Evolutionary conservation across 306 rosid species (phyloP).

Genomic region (Gastrolobium bilobum): DNA sequence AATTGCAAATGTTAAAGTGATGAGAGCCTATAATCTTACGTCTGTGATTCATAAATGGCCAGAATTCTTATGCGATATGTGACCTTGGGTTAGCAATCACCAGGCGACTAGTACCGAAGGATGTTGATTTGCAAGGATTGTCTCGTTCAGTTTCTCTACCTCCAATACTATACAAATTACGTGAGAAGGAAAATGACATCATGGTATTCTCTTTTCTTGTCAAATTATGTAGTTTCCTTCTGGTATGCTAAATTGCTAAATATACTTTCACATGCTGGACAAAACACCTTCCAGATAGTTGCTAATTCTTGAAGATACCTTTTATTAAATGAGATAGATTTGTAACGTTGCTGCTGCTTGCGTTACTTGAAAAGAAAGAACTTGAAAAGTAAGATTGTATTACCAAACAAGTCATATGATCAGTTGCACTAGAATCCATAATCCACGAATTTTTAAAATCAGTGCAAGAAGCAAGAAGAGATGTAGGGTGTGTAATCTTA

Average conservation of each 20-base stretch:
- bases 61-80: slow-evolving; percentile 94
- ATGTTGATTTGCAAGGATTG: slow-evolving; percentile 66
- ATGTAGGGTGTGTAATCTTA: too few species aligned
- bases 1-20: slow-evolving; percentile 22
- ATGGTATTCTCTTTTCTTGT: slow-evolving; percentile 62
- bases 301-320: slow-evolving; percentile 41
- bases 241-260: slow-evolving; percentile 35
- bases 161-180: slow-evolving; percentile 71
- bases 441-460: too few species aligned
- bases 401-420: too few species aligned
- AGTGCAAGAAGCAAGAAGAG: too few species aligned
- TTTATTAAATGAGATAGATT: slow-evolving; percentile 32
- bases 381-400: too few species aligned
- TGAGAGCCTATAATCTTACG: slow-evolving; percentile 48
- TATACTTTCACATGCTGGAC: slow-evolving; percentile 33
- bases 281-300: slow-evolving; percentile 7
- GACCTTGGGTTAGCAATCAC: slow-evolving; percentile 92
- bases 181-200: slow-evolving; percentile 71
- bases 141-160: slow-evolving; percentile 71
- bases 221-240: slow-evolving; percentile 38
- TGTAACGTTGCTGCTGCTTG: slow-evolving; percentile 35
- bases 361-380: neutral
- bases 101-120: slow-evolving; percentile 70
- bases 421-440: too few species aligned
- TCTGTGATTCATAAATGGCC: slow-evolving; percentile 56